Evolutionary conservation across 1,284 basidiomycete genomes (phyloP), one percentile per base, ranked within the genome.

Genomic region (Heliocybe sulcata): DNA sequence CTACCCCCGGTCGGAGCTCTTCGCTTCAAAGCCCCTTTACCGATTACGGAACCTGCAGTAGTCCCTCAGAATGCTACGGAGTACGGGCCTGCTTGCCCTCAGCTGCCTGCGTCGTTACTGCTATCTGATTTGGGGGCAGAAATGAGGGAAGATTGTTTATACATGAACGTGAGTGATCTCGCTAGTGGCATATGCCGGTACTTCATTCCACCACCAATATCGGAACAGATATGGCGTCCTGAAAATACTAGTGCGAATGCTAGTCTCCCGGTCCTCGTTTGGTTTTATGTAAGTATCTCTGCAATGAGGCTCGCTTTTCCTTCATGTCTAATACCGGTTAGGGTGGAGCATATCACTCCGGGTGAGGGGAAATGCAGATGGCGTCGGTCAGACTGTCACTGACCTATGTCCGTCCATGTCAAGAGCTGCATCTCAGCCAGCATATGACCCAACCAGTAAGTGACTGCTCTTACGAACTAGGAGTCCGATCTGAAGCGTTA

Each of bases 11-110:
- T 78, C 3, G 81, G 81, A 0, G 27, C 58, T 3, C 67, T 82
- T 19, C 76, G 83, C 6, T 85, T 85, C 71, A 79, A 77, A 58
- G 76, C 80, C 23, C 87, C 88, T 1, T 67, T 78, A 0, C 68
- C 82, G 1, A 78, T 85, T 62, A 66, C 65, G 8, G 63, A 61
- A 9, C 60, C 70, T 2, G 65, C 61, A 3, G 49, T 29, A 3
- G 66, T 58, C 0, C 56, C 79, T 2, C 67, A 72, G 47, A 64
- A 77, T 59, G 81, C 82, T 1, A 72, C 74, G 2, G 59, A 58
- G 3, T 85, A 82, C 56, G 81, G 82, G 2, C 72, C 80, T 57
- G 79, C 79, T 0, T 85, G 82, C 62, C 79, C 80, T 16, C 83
- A 85, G 58, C 70, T 69, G 10, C 65, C 72, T 1, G 63, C 61